Conservation (phyloP, 371 early-diverging fungal species). For the Mycotypha africana region DNA sequence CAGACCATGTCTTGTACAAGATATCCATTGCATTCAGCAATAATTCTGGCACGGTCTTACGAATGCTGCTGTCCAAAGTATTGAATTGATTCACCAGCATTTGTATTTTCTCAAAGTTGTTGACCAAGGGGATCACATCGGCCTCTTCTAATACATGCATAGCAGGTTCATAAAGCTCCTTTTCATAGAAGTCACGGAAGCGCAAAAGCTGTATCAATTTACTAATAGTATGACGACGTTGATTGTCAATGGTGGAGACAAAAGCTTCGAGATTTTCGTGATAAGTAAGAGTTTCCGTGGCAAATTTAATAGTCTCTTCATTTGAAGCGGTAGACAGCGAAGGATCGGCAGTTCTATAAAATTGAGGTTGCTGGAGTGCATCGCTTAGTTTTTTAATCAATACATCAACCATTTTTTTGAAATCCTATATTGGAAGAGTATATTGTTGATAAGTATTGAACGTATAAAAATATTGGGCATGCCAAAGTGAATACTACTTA, state of each 20-base stretch:
- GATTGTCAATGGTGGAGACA: slow-evolving; percentile 24
- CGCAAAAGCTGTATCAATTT: slow-evolving; percentile 51
- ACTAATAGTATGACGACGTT: slow-evolving; percentile 42
- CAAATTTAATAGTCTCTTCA: slow-evolving; percentile 32
- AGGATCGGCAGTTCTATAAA: background rate
- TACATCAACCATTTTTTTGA: slow-evolving; percentile 71
- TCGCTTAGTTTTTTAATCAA: slow-evolving; percentile 75
- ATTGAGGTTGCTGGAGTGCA: slow-evolving; percentile 31
- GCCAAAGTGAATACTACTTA: no score
- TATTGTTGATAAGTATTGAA: no score
- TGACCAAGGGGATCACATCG: slow-evolving; percentile 58
- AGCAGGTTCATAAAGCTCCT: slow-evolving; percentile 42
- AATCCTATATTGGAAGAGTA: slow-evolving; percentile 35
- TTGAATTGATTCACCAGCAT: slow-evolving; percentile 62
- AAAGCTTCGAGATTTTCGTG: slow-evolving; percentile 49
- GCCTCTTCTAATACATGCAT: slow-evolving; percentile 1
- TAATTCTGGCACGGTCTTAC: slow-evolving; percentile 72
- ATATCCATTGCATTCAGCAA: slow-evolving; percentile 69
- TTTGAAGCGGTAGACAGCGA: slow-evolving; percentile 1
- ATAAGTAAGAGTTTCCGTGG: slow-evolving; percentile 41
- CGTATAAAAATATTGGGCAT: no score
- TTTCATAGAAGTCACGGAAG: slow-evolving; percentile 49
- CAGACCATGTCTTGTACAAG: slow-evolving; percentile 39
- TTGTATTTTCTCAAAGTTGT: slow-evolving; percentile 49
- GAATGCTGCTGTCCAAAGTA: slow-evolving; percentile 62